phyloP scores from a whole-genome alignment of 2,329 filamentous ascomycete species.

The Microthyrium microscopicum region DNA sequence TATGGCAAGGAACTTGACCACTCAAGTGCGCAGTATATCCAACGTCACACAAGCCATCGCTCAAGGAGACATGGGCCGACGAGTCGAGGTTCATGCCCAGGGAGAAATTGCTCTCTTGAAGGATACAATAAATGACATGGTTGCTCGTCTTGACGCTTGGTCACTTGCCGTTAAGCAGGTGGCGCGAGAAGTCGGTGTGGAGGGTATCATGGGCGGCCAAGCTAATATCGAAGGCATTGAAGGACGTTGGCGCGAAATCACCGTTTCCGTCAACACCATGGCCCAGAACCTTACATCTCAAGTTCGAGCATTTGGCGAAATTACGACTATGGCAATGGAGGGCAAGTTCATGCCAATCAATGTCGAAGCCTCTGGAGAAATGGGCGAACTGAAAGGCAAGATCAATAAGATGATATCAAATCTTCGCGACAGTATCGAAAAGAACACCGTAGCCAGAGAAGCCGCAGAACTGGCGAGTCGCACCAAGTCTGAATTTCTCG shows the following conservation, averaged over 20 bases:
- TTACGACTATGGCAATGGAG: slow-evolving; percentile 93
- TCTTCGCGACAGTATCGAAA: slow-evolving; percentile 84
- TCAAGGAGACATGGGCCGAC: slow-evolving; percentile 87
- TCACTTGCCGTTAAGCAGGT: slow-evolving; percentile 92
- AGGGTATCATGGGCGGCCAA: slow-evolving; percentile 96
- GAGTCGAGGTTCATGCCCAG: slow-evolving; percentile 87
- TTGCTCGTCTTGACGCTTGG: slow-evolving; percentile 85
- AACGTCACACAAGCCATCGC: slow-evolving; percentile 90
- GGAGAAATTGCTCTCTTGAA: slow-evolving; percentile 90
- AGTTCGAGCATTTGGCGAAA: slow-evolving; percentile 93
- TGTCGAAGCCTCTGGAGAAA: slow-evolving; percentile 92
- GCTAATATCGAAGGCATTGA: slow-evolving; percentile 86
- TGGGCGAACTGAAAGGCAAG: slow-evolving; percentile 97
- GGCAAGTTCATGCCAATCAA: slow-evolving; percentile 96
- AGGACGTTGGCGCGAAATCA: slow-evolving; percentile 96
- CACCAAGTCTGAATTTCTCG: slow-evolving; percentile 95
- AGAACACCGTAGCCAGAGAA: slow-evolving; percentile 89
- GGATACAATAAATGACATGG: slow-evolving; percentile 98
- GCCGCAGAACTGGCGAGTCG: slow-evolving; percentile 93
- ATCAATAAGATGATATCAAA: slow-evolving; percentile 99
- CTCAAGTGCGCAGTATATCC: slow-evolving; percentile 73
- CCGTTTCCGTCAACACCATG: slow-evolving; percentile 92
- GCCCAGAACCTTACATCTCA: slow-evolving; percentile 71
- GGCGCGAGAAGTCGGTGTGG: slow-evolving; percentile 89
- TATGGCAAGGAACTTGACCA: slow-evolving; percentile 47